Evolutionary conservation across 1,139 yeast species (phyloP).

Genomic region (Yamadazyma trypodendri): DNA sequence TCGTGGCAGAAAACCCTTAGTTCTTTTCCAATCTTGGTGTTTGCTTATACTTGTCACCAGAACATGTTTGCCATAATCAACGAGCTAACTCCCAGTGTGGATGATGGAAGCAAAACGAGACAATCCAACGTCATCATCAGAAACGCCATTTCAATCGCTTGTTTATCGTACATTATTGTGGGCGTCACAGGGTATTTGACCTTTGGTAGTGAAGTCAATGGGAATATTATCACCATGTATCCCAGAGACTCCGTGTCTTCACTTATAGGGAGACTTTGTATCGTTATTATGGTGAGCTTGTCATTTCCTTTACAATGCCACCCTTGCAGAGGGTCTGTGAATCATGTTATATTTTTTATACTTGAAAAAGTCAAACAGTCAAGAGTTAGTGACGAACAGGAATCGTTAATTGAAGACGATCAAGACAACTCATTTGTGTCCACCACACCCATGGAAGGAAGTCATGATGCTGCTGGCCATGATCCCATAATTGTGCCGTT

Average conservation of each 20-base stretch:
- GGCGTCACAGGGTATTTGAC: conserved; percentile 85
- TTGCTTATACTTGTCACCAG: conserved; percentile 95
- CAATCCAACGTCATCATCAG: conserved; percentile 55
- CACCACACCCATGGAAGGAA: conserved; percentile 51
- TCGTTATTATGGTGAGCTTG: conserved; percentile 65
- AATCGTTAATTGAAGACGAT: conserved; percentile 29
- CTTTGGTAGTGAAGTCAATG: conserved; percentile 72
- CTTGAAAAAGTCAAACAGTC: conserved; percentile 7
- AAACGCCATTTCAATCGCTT: conserved; percentile 56
- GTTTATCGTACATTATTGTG: conserved; percentile 65
- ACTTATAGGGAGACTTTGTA: conserved; percentile 68
- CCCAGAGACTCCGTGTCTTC: conserved; percentile 57
- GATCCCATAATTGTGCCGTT: conserved; percentile 54
- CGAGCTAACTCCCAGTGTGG: conserved; percentile 45
- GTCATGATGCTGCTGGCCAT: conserved; percentile 50
- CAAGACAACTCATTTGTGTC: conserved; percentile 41
- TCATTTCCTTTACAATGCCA: conserved; percentile 78
- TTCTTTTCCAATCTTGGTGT: conserved; percentile 84
- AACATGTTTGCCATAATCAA: conserved; percentile 88
- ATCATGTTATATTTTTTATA: conserved; percentile 59
- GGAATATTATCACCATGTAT: conserved; percentile 70
- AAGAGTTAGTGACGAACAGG: conserved; percentile 8
- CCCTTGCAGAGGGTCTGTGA: conserved; percentile 72
- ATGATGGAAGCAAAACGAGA: conserved; percentile 47
- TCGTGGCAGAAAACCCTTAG: conserved; percentile 36